Base-by-base conservation (phyloP, 805 yeast species). In the Kregervanrija delftensis region DNA sequence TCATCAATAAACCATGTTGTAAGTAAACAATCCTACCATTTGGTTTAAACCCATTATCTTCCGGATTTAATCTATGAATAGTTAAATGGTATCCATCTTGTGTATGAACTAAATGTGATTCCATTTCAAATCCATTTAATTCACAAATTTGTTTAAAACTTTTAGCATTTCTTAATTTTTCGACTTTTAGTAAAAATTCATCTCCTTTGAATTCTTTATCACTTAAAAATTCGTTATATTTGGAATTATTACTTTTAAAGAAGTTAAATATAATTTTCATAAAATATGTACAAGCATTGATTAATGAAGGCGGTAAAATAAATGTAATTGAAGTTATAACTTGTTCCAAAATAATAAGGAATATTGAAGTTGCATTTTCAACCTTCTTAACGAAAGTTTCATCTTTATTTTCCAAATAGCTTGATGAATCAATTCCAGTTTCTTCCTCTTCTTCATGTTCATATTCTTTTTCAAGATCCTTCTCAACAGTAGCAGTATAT, bases 1-100 rank as follows among this genome's bases (percentile, higher is more conserved):
- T 82, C 93, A 89, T 90, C 48, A 91, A 69, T 41, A 91, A 68
- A 0, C 98, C 98, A 58, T 91, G 98, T 60, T 91, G 98, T 43
- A 91, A 73, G 59, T 86, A 91, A 0, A 86, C 85, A 1, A 83
- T 82, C 43, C 76, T 72, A 2, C 65, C 65, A 50, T 62, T 62
- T 11, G 68, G 55, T 39, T 44, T 47, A 41, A 52, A 52, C 3
- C 67, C 69, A 35, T 62, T 55, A 5, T 41, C 48, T 38, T 46
- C 56, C 6, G 77, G 76, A 11, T 58, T 57, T 2, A 87, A 71
- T 39, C 96, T 68, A 57, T 90, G 96, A 2, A 88, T 52, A 0
- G 89, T 84, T 28, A 90, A 67, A 15, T 86, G 57, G 57, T 86
- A 90, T 32, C 83, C 83, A 59, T 90, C 97, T 37, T 71, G 66